Base-by-base conservation (phyloP, 345 rosid species). In the Crucihimalaya himalaica region DNA sequence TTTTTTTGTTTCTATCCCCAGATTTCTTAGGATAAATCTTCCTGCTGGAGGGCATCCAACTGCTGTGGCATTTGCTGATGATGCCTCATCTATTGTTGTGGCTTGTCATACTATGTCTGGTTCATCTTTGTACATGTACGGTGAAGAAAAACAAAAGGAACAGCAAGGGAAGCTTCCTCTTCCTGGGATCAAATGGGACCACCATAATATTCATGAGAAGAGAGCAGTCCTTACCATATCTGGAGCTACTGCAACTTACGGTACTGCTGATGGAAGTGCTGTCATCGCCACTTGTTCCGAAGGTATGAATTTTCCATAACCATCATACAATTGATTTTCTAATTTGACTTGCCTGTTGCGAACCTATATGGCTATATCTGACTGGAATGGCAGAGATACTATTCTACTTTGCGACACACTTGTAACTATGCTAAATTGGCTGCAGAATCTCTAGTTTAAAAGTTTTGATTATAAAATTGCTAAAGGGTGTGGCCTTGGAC, bases 261-360 rank as follows among this genome's bases (percentile, higher is more conserved):
- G 98, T 37, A 86, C 79, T 78, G 97, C 83, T 47, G 97, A 95
- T 81, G 96, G 99, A 71, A 90, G 96, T 80, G 51, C 84, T 16
- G 74, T 95, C 76, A 61, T 92, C 67, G 96, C 87, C 70, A 86
- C 99, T 75, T 92, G 96, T 81, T 89, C 98, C 19, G 99, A 95
- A 87, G 98, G 98, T 92, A 61, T 28, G 57, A 5, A 4, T 37
- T n/a, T 27, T 8, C 28, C 53, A 13, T 63, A 7, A 5, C 35
- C 29, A 64, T 27, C 16, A 16, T 28, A 39, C 56, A 15, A 5
- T 42, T 34, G 5, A 6, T 13, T 47, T 19, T 40, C 62, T 19
- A 13, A 16, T 13, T 43, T 6, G 43, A 42, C 20, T 4, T 18
- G 42, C 53, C 14, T 43, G 19, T 55, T 58, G 31, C 42, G 57